phyloP scores from a whole-genome alignment of 2,329 filamentous ascomycete genomes.

The Laburnicola sp. region DNA sequence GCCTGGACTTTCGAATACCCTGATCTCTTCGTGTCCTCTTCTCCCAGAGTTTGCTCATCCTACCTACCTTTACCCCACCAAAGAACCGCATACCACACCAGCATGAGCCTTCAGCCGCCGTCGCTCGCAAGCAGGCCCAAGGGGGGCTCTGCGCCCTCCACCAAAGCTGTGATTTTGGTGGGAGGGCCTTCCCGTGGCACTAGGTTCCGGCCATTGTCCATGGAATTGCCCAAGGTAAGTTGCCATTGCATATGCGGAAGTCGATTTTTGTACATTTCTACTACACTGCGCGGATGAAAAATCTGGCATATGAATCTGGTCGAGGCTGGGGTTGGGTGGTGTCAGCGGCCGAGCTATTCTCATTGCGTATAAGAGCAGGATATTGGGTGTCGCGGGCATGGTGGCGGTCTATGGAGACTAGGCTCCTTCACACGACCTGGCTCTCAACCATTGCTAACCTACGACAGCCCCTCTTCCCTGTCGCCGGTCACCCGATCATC shows the following conservation, averaged over 20 bases:
- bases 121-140: constrained; percentile 42
- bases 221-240: constrained; percentile 90
- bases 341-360: background rate
- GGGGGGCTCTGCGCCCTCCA: constrained; percentile 54
- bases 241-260: background rate
- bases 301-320: background rate
- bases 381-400: background rate
- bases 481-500: constrained; percentile 97
- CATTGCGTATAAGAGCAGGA: background rate
- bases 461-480: constrained; percentile 87
- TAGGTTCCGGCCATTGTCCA: constrained; percentile 88
- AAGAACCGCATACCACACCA: constrained; percentile 10
- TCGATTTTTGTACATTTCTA: background rate
- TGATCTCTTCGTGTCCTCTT: constrained; percentile 4
- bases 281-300: background rate
- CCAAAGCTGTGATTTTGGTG: constrained; percentile 95
- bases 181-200: constrained; percentile 95
- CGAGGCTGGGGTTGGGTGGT: background rate
- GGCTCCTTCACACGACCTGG: background rate
- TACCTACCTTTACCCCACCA: background rate
- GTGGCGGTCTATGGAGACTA: constrained; percentile 8
- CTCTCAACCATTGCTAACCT: constrained; percentile 22
- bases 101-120: constrained; percentile 44
- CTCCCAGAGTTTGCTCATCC: background rate
- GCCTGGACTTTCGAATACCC: constrained; percentile 10